These are phyloP conservation scores for Candida andamanensis DNA, from an alignment of 805 yeast genomes.

Conservation along the genomic window DNA sequence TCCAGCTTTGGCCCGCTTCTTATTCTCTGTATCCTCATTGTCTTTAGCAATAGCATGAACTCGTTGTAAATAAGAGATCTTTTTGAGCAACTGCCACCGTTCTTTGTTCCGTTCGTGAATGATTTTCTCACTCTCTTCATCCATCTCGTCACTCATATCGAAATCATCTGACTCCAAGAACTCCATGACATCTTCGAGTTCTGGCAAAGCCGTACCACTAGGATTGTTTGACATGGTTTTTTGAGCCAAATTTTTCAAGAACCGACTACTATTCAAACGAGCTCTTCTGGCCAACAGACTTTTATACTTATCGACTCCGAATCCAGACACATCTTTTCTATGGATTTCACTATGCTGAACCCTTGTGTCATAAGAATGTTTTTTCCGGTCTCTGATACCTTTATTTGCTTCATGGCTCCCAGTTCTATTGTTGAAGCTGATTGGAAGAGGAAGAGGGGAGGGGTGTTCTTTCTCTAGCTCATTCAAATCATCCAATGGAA, in stretches of 20 bases:
- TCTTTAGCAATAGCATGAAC: constrained; percentile 48
- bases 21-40: constrained; percentile 34
- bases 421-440: constrained; percentile 83
- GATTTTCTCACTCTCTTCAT: constrained; percentile 33
- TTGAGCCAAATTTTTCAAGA: constrained; percentile 53
- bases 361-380: constrained; percentile 76
- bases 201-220: constrained; percentile 44
- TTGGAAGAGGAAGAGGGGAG: constrained; percentile 32
- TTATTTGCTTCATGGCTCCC: constrained; percentile 68
- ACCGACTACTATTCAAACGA: constrained; percentile 48
- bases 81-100: constrained; percentile 68
- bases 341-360: constrained; percentile 65
- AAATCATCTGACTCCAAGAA: constrained; percentile 47
- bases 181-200: constrained; percentile 49
- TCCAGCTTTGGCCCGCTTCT: constrained; percentile 33
- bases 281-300: constrained; percentile 42
- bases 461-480: constrained; percentile 24
- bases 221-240: constrained; percentile 37
- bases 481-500: constrained; percentile 22
- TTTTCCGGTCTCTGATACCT: constrained; percentile 81
- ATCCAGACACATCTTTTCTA: constrained; percentile 68
- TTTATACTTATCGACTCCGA: constrained; percentile 64
- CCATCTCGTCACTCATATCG: constrained; percentile 29
- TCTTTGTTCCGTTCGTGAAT: constrained; percentile 45
- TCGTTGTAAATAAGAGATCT: constrained; percentile 65